Percentiles rank a stretch among this genome's conserved stretches.
Conservation (phyloP, 2,329 filamentous ascomycete genomes). For the Thielaviopsis punctulata region DNA sequence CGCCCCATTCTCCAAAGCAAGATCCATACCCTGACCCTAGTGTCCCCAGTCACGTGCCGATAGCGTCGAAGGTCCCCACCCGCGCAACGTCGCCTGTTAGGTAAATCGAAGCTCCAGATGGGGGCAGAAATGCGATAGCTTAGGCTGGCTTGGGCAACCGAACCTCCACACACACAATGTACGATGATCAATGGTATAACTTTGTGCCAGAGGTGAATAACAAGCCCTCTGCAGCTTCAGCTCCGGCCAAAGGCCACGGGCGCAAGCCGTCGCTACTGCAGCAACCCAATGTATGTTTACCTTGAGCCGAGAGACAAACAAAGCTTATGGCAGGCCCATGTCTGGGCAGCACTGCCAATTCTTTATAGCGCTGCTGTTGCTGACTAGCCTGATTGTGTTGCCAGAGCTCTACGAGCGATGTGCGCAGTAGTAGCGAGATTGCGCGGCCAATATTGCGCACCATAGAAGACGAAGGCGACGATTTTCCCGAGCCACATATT, state of each 20-base stretch:
- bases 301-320: no score
- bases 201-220: slow-evolving; percentile 47
- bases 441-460: slow-evolving; percentile 3
- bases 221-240: slow-evolving; percentile 21
- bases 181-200: slow-evolving; percentile 73
- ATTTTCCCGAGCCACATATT: slow-evolving; percentile 49
- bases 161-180: slow-evolving; percentile 33
- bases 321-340: no score
- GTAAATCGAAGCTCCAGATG: neutral
- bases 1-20: neutral
- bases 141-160: neutral
- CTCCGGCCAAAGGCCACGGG: slow-evolving; percentile 27
- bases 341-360: no score
- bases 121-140: neutral
- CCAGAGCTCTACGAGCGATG: neutral
- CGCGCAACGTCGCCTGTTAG: slow-evolving; percentile 12
- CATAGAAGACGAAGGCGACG: slow-evolving; percentile 29
- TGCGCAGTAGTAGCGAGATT: slow-evolving; percentile 4
- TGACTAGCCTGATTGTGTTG: neutral
- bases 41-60: neutral
- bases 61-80: neutral
- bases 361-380: neutral
- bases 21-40: neutral
- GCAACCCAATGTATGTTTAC: slow-evolving; percentile 39
- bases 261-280: slow-evolving; percentile 54